Evolutionary conservation across 768 basidiomycete species (phyloP), one percentile per base, ranked within the genome.

Genomic region (Russula griseocarnosa): DNA sequence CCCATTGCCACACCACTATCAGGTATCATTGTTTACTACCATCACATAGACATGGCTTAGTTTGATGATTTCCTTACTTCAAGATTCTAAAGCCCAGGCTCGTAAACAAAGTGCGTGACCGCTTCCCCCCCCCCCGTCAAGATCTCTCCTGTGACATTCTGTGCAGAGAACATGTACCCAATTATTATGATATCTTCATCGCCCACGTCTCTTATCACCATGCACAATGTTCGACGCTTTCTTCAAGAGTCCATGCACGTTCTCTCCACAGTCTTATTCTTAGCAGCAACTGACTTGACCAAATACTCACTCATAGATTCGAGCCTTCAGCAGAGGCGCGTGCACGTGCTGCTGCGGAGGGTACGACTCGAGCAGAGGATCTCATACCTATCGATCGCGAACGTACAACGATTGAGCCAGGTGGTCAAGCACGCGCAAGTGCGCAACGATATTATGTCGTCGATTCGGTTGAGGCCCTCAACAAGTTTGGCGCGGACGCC

Each of bases 161-260:
- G 28, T 20, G 8, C 73, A 91, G 87, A 83, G 67, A 86, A 85
- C 71, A 85, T 82, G 70, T 89, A 89, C 75, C 96, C 96, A 0
- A 98, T 99, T 71, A 97, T 98, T 74, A 90, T 98, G 79, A 94
- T 99, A 49, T 96, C 95, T 0, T 96, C 94, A 0, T 94, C 90
- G 18, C 94, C 94, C 0, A 98, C 96, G 1, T 87, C 94, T 3
- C 83, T 99, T 60, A 87, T 99, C 72, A 97, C 94, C 7, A 97
- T 99, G 93, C 87, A 94, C 82, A 99, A 99, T 71, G 93, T 98
- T 61, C 92, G 91, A 74, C 84, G 83, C 36, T 97, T 98, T 76
- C 76, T 99, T 18, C 93, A 98, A 77, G 93, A 98, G 71, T 84
- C 92, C 0, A 77, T 83, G 88, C 92, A 74, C 63, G 65, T 54